These are phyloP conservation scores for Neurospora sp. DNA, from an alignment of 495 filamentous ascomycete species.

Conservation along the genomic window DNA sequence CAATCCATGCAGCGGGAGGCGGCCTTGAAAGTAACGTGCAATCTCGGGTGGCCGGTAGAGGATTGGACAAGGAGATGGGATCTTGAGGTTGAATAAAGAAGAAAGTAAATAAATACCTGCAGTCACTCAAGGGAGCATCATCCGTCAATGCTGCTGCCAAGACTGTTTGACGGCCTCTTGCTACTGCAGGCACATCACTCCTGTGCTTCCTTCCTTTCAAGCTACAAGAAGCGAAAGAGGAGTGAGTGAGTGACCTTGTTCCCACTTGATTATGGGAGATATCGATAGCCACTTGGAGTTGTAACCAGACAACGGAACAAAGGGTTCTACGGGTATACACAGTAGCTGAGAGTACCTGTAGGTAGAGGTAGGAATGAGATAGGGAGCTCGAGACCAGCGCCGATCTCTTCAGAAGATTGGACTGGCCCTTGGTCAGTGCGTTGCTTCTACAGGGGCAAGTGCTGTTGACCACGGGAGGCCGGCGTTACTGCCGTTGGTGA, in stretches of 20 bases:
- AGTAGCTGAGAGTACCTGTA: no score
- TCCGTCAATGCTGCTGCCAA: not conserved
- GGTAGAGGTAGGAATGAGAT: not conserved
- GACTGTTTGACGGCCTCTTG: not conserved
- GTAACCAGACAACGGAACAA: not conserved
- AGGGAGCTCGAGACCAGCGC: not conserved
- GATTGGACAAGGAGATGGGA: not conserved
- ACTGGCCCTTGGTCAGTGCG: not conserved
- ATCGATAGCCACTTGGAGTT: not conserved
- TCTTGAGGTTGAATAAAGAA: not conserved
- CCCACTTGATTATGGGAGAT: not conserved
- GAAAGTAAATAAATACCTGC: not conserved
- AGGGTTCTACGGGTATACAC: not conserved
- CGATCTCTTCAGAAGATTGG: not conserved
- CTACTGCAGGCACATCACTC: not conserved
- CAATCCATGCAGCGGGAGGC: not conserved
- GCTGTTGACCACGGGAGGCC: not conserved
- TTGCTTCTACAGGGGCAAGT: not conserved
- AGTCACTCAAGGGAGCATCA: not conserved
- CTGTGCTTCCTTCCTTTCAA: not conserved
- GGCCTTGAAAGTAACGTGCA: not conserved
- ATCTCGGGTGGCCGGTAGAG: not conserved
- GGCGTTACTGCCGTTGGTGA: not conserved
- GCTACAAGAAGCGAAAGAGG: not conserved
- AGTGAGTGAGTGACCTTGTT: not conserved